These are phyloP conservation scores for Ustilago trichophora DNA, from an alignment of 1,284 basidiomycete species.

Conservation along the genomic window DNA sequence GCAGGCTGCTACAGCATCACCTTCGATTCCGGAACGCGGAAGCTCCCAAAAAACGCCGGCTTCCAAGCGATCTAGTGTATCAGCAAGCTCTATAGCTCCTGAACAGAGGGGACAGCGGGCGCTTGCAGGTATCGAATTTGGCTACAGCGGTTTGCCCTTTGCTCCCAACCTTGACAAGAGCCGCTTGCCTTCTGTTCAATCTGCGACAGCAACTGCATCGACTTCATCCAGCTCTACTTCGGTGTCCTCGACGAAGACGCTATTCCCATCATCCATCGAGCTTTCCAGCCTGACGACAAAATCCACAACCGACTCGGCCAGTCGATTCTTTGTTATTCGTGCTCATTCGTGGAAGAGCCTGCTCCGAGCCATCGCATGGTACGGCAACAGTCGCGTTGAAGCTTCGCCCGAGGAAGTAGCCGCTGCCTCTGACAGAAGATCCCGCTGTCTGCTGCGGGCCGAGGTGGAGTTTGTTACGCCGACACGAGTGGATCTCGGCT, in stretches of 20 bases:
- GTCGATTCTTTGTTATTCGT: slow-evolving; percentile 52
- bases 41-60: slow-evolving; percentile 14
- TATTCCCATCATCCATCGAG: slow-evolving; percentile 39
- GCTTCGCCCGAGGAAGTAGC: slow-evolving; percentile 46
- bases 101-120: slow-evolving; percentile 35
- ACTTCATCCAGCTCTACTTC: slow-evolving; percentile 3
- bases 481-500: slow-evolving; percentile 19
- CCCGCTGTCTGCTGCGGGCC: slow-evolving; percentile 19
- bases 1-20: background rate
- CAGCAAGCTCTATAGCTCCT: background rate
- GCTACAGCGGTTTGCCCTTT: slow-evolving; percentile 45
- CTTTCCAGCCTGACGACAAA: slow-evolving; percentile 14
- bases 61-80: slow-evolving; percentile 10
- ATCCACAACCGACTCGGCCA: too few relatives aligned
- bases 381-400: slow-evolving; percentile 53
- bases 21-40: slow-evolving; percentile 16
- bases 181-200: slow-evolving; percentile 4
- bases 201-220: slow-evolving; percentile 1
- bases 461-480: slow-evolving; percentile 59
- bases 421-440: slow-evolving; percentile 19
- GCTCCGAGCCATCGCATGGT: slow-evolving; percentile 56
- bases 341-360: slow-evolving; percentile 54
- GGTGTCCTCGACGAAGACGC: slow-evolving; percentile 14
- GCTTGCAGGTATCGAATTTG: slow-evolving; percentile 50
- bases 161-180: slow-evolving; percentile 30